Evolutionary conservation across 306 rosid genomes (phyloP).

Genomic region (Cicer cuneatum): DNA sequence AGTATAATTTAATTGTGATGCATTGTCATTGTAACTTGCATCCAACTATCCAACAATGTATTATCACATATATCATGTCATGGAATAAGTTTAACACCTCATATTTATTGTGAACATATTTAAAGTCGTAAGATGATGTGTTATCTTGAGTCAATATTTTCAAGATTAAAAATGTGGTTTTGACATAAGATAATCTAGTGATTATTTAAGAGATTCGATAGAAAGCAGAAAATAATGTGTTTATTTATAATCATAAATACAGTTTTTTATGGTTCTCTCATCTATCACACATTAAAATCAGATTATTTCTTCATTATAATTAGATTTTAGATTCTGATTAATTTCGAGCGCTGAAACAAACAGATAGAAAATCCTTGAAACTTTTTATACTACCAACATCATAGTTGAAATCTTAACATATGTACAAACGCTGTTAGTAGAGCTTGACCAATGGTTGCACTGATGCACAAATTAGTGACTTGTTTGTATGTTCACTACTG

Average conservation of each 20-base stretch:
- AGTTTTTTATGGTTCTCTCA: background rate
- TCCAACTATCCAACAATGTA: background rate
- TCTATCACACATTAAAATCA: background rate
- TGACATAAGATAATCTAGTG: background rate
- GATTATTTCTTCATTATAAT: background rate
- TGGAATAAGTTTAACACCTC: conserved; percentile 19
- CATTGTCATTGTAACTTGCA: background rate
- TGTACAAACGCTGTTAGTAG: conserved; percentile 5
- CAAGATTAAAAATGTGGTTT: background rate
- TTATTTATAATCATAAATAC: background rate
- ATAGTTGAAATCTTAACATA: background rate
- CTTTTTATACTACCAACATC: background rate
- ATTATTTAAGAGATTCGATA: background rate
- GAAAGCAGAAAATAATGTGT: background rate
- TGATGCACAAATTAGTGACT: background rate
- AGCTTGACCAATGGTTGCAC: conserved; percentile 18
- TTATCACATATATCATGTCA: background rate
- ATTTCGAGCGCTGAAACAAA: background rate
- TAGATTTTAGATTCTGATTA: background rate
- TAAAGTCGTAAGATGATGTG: background rate
- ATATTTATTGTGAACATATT: background rate
- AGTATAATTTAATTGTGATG: conserved; percentile 19
- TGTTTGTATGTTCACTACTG: background rate
- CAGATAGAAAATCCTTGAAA: background rate
- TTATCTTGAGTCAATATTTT: background rate